Percentiles rank a stretch among this genome's conserved stretches.
Evolutionary conservation across 805 yeast genomes (phyloP).

Genomic region (Yarrowia bubula): DNA sequence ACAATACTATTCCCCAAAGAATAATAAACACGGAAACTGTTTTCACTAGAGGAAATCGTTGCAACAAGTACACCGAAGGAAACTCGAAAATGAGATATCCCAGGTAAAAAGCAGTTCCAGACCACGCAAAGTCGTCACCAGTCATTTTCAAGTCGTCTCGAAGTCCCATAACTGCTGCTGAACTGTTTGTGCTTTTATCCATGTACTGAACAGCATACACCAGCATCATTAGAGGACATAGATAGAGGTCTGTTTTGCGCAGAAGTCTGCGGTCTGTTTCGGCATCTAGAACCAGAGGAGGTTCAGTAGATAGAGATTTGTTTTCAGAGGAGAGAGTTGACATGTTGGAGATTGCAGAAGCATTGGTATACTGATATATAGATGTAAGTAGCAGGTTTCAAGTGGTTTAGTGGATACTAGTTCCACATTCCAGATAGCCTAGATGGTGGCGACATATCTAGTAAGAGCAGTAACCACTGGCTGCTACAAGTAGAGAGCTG

Average conservation of each 20-base stretch:
- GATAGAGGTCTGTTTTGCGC: background rate
- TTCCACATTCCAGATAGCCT: too few species aligned
- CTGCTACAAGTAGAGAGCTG: too few species aligned
- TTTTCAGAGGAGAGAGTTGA: background rate
- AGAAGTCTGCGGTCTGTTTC: background rate
- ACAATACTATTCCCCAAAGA: background rate
- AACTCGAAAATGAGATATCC: conserved; percentile 1
- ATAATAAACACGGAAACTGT: background rate
- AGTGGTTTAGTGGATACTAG: too few species aligned
- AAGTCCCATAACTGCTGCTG: background rate
- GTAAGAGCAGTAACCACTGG: too few species aligned
- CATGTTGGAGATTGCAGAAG: too few species aligned
- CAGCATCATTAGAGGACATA: background rate
- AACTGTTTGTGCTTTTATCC: background rate
- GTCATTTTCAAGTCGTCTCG: background rate
- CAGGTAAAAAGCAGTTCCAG: background rate
- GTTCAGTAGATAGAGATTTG: background rate
- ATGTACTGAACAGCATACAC: background rate
- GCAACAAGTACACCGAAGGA: background rate
- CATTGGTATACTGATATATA: too few species aligned
- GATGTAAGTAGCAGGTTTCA: too few species aligned
- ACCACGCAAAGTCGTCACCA: conserved; percentile 1
- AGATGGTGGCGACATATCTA: too few species aligned
- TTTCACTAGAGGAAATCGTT: background rate
- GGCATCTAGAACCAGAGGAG: background rate